Evolutionary conservation across 75 land plant species (phyloP).

Genomic region (Cunninghamia lanceolata): DNA sequence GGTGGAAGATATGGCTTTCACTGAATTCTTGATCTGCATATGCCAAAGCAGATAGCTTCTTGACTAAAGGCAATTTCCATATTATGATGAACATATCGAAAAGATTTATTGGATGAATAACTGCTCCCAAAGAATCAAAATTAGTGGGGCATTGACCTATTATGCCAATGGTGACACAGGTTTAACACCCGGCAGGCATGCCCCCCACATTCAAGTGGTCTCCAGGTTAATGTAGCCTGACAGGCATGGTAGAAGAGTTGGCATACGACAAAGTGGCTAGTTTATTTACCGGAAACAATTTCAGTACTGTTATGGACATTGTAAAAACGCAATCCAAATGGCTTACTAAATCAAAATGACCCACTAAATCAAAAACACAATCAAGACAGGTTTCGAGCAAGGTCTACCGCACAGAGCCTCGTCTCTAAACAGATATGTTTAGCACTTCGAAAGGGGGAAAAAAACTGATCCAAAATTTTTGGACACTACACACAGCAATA

Average conservation of each 20-base stretch:
- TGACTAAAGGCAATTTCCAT: too few species aligned
- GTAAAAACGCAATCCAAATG: not conserved
- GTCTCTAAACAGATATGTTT: not conserved
- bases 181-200: not conserved
- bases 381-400: not conserved
- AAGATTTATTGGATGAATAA: not conserved
- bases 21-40: not conserved
- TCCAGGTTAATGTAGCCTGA: not conserved
- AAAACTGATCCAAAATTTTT: not conserved
- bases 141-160: not conserved
- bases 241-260: not conserved
- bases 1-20: not conserved
- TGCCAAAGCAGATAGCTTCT: not conserved
- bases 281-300: not conserved
- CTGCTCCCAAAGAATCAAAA: not conserved
- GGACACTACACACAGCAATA: not conserved
- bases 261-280: not conserved
- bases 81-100: not conserved
- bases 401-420: not conserved
- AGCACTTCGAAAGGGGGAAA: not conserved
- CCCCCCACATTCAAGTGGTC: not conserved
- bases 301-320: not conserved
- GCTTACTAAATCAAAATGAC: too few species aligned
- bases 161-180: not conserved
- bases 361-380: too few species aligned